Conservation (phyloP, 2,329 filamentous ascomycete species). For the Fusarium zealandicum region DNA sequence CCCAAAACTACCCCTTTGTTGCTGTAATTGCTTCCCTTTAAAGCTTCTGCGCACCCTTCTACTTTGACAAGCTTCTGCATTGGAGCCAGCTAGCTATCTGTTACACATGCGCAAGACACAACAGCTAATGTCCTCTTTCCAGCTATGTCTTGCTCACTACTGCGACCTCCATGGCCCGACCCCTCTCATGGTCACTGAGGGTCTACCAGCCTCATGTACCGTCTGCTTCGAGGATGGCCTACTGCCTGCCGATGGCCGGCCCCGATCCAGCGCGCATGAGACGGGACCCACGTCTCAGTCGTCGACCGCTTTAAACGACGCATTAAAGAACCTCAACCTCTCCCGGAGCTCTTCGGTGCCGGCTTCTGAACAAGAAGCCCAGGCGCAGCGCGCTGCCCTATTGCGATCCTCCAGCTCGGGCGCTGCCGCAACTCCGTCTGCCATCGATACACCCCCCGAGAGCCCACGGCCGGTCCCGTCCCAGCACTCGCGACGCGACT, state of each 20-base stretch:
- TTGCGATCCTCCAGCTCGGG: slow-evolving; percentile 50
- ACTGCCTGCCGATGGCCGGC: slow-evolving; percentile 44
- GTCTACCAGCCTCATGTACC: slow-evolving; percentile 66
- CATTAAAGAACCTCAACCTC: slow-evolving; percentile 57
- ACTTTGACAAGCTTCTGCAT: slow-evolving; percentile 1
- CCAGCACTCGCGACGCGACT: slow-evolving; percentile 58
- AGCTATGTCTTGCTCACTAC: slow-evolving; percentile 75
- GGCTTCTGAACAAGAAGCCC: slow-evolving; percentile 54
- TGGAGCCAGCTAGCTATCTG: slow-evolving; percentile 12
- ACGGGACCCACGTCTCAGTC: slow-evolving; percentile 45
- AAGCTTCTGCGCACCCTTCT: slow-evolving; percentile 7
- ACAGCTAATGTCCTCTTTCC: slow-evolving; percentile 50
- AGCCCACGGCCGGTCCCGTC: slow-evolving; percentile 57
- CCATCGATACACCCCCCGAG: slow-evolving; percentile 64
- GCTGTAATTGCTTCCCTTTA: slow-evolving; percentile 20
- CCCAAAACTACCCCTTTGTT: slow-evolving; percentile 24
- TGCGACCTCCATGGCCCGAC: slow-evolving; percentile 75
- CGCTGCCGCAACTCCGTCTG: slow-evolving; percentile 48
- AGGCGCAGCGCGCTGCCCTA: slow-evolving; percentile 52
- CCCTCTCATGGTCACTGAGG: slow-evolving; percentile 74
- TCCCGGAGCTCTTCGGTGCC: slow-evolving; percentile 54
- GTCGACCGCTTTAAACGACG: slow-evolving; percentile 54
- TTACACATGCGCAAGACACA: slow-evolving; percentile 41
- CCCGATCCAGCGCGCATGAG: slow-evolving; percentile 51
- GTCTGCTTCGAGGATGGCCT: slow-evolving; percentile 60